Evolutionary conservation across 2,329 filamentous ascomycete genomes (phyloP), one percentile per base, ranked within the genome.

Genomic region (Diaporthe ilicicola): DNA sequence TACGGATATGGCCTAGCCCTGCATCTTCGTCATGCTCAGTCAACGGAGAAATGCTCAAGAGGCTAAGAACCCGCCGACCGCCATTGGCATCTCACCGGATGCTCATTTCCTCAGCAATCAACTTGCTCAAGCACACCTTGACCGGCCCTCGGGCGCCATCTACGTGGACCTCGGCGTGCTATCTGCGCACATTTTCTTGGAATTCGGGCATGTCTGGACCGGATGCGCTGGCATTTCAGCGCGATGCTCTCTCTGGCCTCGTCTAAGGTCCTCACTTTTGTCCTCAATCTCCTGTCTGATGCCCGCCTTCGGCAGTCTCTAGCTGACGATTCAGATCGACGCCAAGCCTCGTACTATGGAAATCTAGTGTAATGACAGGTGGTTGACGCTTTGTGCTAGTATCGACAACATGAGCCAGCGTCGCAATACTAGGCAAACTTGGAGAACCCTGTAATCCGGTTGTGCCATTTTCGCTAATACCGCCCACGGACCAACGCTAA

Each of bases 351-450:
- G 19, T n/a, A 50, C 59, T 64, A 64, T 50, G 44, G 48, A 44
- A 64, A 29, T 50, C 59, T 50, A 64, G 42, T 50, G 32, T 50
- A 50, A 64, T 64, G 59, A 64, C 59, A 64, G 59, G 44, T 37
- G 27, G 44, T 50, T 64, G 59, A 64, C 59, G 59, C 59, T 64
- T 50, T 64, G 19, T 46, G 56, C 56, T 64, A 50, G 44, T 37
- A 37, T 64, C 59, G 59, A 64, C 59, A 13, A 64, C 59, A 64
- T 64, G 59, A 64, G 44, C 59, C 59, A 64, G 44, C 59, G 59
- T 64, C 22, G 59, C 44, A 64, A 48, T 64, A 64, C 59, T 64
- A 64, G 29, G n/a, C n/a, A 13, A 42, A 50, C 56, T 64, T 64
- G 29, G 59, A 24, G 44, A 64, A 64, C 59, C 59, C 59, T 64